Evolutionary conservation across 306 rosid species (phyloP).

Genomic region (Glycyrrhiza uralensis): DNA sequence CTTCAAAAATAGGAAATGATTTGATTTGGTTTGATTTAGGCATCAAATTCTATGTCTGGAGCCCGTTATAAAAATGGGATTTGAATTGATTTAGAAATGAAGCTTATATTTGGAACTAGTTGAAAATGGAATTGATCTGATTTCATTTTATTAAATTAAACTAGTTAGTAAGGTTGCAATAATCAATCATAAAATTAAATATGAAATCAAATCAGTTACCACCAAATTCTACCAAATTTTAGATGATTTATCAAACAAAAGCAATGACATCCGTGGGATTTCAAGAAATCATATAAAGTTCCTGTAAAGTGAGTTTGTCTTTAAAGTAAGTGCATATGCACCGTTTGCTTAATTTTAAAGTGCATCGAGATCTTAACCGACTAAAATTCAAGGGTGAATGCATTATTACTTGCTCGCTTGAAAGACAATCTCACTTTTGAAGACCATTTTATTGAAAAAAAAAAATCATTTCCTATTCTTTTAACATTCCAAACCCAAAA

Average conservation of each 20-base stretch:
- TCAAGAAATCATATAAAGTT: background rate
- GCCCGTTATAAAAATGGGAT: background rate
- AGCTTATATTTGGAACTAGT: too few relatives aligned
- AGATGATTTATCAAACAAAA: background rate
- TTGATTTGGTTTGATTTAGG: background rate
- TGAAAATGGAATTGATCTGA: too few relatives aligned
- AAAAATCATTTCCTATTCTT: background rate
- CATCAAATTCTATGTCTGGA: background rate
- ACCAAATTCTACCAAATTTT: background rate
- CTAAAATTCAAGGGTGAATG: conserved; percentile 12
- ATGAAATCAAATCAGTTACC: background rate
- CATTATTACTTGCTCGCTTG: background rate
- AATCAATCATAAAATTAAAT: background rate
- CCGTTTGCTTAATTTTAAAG: background rate
- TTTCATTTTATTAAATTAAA: background rate
- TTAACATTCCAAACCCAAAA: background rate
- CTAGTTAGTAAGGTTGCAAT: background rate
- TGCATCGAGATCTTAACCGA: background rate
- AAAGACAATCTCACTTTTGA: background rate
- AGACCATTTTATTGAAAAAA: background rate
- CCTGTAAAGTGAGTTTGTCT: background rate
- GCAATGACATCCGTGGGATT: background rate
- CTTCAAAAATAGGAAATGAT: background rate
- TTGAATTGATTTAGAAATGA: background rate
- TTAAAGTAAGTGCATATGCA: background rate